Evolutionary conservation across 768 basidiomycete genomes (phyloP).

Genomic region (Kwoniella bestiolae): DNA sequence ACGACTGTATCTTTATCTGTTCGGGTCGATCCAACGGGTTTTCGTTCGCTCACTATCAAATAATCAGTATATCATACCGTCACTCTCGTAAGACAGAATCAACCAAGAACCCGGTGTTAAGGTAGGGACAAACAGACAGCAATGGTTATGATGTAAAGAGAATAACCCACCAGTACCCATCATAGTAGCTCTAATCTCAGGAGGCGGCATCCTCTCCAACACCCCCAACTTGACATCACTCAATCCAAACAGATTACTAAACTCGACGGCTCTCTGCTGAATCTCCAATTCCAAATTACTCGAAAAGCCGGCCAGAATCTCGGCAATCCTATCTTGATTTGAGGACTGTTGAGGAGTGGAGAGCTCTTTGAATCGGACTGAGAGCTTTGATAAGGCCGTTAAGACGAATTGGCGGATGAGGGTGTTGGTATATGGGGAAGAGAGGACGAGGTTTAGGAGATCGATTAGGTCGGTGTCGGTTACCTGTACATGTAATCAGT

Average conservation of each 20-base stretch:
- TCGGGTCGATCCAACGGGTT: constrained; percentile 89
- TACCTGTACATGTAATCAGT: too few relatives aligned
- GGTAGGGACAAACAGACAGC: too few relatives aligned
- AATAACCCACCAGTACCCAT: constrained; percentile 75
- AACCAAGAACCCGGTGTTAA: background rate
- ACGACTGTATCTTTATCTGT: constrained; percentile 70
- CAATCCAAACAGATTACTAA: constrained; percentile 72
- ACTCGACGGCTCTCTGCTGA: constrained; percentile 95
- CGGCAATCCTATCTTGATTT: constrained; percentile 73
- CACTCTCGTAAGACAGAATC: background rate
- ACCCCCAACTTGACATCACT: constrained; percentile 67
- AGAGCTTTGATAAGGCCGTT: constrained; percentile 84
- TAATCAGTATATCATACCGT: background rate
- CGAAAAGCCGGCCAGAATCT: constrained; percentile 77
- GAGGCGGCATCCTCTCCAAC: constrained; percentile 97
- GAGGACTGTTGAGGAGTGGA: constrained; percentile 28
- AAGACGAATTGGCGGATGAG: constrained; percentile 91
- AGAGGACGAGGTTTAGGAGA: constrained; percentile 79
- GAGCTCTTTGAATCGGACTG: constrained; percentile 69
- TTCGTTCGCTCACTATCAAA: constrained; percentile 83
- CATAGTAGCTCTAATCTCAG: constrained; percentile 95
- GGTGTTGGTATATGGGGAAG: constrained; percentile 92
- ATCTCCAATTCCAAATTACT: constrained; percentile 90
- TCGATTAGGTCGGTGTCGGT: constrained; percentile 83
- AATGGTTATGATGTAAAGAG: background rate